Conservation (phyloP, 2,329 filamentous ascomycete species). For the Neodidymelliopsis sp. region DNA sequence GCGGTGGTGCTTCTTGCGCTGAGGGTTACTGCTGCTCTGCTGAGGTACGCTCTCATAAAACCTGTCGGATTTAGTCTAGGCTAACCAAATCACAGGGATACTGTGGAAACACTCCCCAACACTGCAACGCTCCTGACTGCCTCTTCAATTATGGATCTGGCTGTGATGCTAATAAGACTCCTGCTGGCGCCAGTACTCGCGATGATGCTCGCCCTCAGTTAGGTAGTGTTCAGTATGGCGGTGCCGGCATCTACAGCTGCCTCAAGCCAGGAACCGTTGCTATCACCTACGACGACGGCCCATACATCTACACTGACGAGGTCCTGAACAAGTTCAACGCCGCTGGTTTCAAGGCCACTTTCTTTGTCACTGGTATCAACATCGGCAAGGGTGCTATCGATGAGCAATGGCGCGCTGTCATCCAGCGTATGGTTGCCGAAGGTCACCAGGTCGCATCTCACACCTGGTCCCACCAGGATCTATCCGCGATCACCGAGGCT, state of each 20-base stretch:
- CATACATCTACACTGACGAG: conserved; percentile 65
- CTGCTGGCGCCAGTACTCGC: conserved; percentile 62
- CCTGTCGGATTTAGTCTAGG: background rate
- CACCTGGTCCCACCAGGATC: conserved; percentile 62
- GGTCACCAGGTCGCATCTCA: conserved; percentile 70
- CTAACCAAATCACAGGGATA: conserved; percentile 47
- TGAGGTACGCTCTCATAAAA: conserved; percentile 36
- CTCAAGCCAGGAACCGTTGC: conserved; percentile 64
- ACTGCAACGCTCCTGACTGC: conserved; percentile 68
- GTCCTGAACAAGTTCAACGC: conserved; percentile 66
- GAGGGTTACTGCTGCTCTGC: conserved; percentile 45
- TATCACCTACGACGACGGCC: conserved; percentile 73
- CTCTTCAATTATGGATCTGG: conserved; percentile 65
- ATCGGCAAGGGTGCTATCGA: conserved; percentile 65
- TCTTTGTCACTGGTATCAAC: conserved; percentile 69
- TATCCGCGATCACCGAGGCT: conserved; percentile 52
- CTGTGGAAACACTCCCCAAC: conserved; percentile 62
- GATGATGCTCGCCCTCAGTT: conserved; percentile 60
- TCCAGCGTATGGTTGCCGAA: conserved; percentile 61
- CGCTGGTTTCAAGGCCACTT: conserved; percentile 70
- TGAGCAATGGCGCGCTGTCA: conserved; percentile 59
- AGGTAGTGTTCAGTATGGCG: conserved; percentile 64
- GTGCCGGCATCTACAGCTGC: conserved; percentile 64
- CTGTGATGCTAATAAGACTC: conserved; percentile 66
- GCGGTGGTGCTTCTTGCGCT: conserved; percentile 36